These are phyloP conservation scores for Rhododendron mucronatum DNA, from an alignment of 148 eudicot genomes.

Conservation along the genomic window DNA sequence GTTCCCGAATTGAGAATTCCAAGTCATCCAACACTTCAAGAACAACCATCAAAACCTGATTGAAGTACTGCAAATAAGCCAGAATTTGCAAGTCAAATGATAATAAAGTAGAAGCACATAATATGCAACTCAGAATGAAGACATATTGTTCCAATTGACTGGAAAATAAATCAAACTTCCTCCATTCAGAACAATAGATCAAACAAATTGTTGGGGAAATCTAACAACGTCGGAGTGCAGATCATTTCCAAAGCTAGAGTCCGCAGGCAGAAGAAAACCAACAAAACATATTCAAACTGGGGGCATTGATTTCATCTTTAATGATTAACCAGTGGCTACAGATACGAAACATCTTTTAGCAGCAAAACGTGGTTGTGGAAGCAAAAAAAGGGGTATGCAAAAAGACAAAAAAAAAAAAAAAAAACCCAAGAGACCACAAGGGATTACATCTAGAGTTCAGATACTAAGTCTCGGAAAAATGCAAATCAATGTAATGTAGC, in stretches of 20 bases:
- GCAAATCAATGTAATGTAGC: not conserved
- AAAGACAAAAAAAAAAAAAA: not conserved
- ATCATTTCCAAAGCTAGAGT: not conserved
- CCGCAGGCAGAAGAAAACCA: not conserved
- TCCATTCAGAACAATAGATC: not conserved
- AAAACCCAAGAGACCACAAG: not conserved
- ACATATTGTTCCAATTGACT: not conserved
- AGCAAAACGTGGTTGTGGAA: not conserved
- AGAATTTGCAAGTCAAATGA: not conserved
- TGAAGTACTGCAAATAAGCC: conserved; percentile 37
- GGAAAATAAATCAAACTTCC: not conserved
- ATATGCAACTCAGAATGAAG: not conserved
- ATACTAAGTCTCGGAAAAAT: not conserved
- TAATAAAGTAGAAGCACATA: not conserved
- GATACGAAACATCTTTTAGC: not conserved
- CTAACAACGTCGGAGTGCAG: not conserved
- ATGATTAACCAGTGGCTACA: not conserved
- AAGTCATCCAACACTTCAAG: conserved; percentile 83
- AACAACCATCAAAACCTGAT: conserved; percentile 79
- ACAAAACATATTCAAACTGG: not conserved
- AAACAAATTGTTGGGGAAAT: not conserved
- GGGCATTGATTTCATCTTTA: not conserved
- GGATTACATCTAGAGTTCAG: not conserved
- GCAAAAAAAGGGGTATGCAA: not conserved
- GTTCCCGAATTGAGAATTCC: conserved; percentile 68